Conservation (phyloP, 805 yeast species). For the Starmerella geochares region DNA sequence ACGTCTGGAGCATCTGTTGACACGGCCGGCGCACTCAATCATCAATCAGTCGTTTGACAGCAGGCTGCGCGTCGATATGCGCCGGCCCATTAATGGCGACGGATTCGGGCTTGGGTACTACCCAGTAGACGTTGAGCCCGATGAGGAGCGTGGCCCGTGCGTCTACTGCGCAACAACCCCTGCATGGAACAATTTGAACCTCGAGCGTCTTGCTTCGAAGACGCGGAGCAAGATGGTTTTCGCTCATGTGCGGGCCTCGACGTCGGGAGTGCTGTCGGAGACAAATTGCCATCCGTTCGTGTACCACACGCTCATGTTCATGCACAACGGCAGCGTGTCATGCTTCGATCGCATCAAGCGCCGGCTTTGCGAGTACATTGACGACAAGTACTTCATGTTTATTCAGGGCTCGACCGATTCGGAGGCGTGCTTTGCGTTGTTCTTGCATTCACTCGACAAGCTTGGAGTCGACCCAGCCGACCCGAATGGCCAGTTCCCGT, state of each 20-base stretch:
- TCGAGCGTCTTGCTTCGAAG: slow-evolving; percentile 76
- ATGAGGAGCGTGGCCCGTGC: slow-evolving; percentile 66
- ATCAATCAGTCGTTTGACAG: slow-evolving; percentile 93
- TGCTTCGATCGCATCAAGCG: slow-evolving; percentile 67
- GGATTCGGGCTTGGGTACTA: slow-evolving; percentile 98
- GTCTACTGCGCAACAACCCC: slow-evolving; percentile 93
- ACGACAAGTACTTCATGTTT: slow-evolving; percentile 65
- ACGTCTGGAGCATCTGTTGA: slow-evolving; percentile 70
- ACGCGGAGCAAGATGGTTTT: slow-evolving; percentile 76
- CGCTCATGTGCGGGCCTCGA: slow-evolving; percentile 94
- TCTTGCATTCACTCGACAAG: slow-evolving; percentile 61
- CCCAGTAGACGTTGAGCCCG: slow-evolving; percentile 42
- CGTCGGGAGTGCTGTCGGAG: slow-evolving; percentile 87
- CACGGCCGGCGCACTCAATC: slow-evolving; percentile 94
- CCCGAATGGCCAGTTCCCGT: slow-evolving; percentile 41
- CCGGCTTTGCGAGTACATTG: slow-evolving; percentile 55
- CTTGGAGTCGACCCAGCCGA: slow-evolving; percentile 66
- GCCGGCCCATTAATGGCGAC: slow-evolving; percentile 94
- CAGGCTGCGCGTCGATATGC: slow-evolving; percentile 70
- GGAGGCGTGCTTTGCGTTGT: slow-evolving; percentile 88
- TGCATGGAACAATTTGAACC: slow-evolving; percentile 82
- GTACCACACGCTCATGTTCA: slow-evolving; percentile 77
- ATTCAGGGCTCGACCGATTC: slow-evolving; percentile 94
- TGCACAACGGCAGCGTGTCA: slow-evolving; percentile 86
- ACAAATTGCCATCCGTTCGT: slow-evolving; percentile 96